These are phyloP conservation scores for Thermomucor indicae-seudaticae DNA, from an alignment of 371 early-diverging fungal species.

Conservation along the genomic window DNA sequence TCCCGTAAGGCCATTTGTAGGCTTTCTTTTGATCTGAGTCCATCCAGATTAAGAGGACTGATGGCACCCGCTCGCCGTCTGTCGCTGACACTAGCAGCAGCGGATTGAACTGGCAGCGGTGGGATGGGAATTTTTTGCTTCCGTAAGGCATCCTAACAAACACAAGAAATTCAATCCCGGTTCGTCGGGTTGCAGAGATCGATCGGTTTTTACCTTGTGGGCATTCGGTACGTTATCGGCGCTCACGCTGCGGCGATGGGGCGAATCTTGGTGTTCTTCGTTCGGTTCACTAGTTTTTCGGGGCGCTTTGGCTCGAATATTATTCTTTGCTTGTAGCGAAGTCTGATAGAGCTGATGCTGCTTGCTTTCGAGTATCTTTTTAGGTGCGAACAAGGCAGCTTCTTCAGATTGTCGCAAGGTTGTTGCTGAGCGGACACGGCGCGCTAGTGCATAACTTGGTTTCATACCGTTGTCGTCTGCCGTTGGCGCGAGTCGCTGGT, in stretches of 20 bases:
- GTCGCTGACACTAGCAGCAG: background rate
- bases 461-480: slow-evolving; percentile 1
- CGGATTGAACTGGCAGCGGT: background rate
- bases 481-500: slow-evolving; percentile 6
- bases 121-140: background rate
- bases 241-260: slow-evolving; percentile 38
- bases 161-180: background rate
- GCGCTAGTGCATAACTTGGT: slow-evolving; percentile 12
- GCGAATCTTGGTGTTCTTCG: slow-evolving; percentile 3
- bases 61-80: background rate
- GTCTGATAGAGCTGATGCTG: slow-evolving; percentile 24
- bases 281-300: background rate
- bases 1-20: slow-evolving; percentile 25
- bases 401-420: slow-evolving; percentile 30
- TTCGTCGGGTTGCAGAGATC: background rate
- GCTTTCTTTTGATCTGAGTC: slow-evolving; percentile 16
- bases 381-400: slow-evolving; percentile 25
- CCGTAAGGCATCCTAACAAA: background rate
- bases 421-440: slow-evolving; percentile 38
- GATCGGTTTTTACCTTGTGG: background rate
- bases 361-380: slow-evolving; percentile 25
- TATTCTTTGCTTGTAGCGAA: background rate
- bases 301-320: background rate
- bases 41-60: slow-evolving; percentile 20
- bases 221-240: slow-evolving; percentile 24